A percentile compares a stretch with the other conserved stretches of the same genome.
These are phyloP conservation scores for Circinella umbellata DNA, from an alignment of 371 early-diverging fungal genomes.

Conservation along the genomic window DNA sequence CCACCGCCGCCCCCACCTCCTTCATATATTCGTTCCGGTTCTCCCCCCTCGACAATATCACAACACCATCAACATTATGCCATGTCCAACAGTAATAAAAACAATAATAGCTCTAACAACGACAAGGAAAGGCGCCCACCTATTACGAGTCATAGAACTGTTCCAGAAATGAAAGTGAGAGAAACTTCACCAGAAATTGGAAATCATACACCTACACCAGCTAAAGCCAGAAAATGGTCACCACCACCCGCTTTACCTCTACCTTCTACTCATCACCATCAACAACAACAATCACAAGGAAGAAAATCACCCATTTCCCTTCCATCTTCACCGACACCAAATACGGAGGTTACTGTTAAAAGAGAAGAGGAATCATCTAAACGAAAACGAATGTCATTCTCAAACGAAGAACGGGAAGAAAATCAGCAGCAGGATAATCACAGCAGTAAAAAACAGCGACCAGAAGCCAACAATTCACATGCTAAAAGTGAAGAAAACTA, in stretches of 20 bases:
- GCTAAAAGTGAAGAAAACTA: no score
- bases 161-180: no score
- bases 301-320: not conserved
- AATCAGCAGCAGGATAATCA: not conserved
- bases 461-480: no score
- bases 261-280: not conserved
- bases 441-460: not conserved
- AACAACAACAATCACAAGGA: not conserved
- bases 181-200: no score
- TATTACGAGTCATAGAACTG: no score
- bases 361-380: not conserved
- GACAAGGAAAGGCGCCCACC: no score
- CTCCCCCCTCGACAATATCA: not conserved
- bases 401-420: not conserved
- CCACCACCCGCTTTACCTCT: not conserved
- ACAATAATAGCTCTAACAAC: not conserved
- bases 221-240: no score
- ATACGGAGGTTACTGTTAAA: not conserved
- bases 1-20: not conserved
- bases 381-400: slow-evolving; percentile 3
- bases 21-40: not conserved
- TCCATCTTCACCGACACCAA: not conserved
- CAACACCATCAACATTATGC: no score
- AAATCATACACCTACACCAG: no score
- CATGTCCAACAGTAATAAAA: no score